Evolutionary conservation across 495 filamentous ascomycete species (phyloP), one percentile per base, ranked within the genome.

Genomic region (Annulohypoxylon nitens): DNA sequence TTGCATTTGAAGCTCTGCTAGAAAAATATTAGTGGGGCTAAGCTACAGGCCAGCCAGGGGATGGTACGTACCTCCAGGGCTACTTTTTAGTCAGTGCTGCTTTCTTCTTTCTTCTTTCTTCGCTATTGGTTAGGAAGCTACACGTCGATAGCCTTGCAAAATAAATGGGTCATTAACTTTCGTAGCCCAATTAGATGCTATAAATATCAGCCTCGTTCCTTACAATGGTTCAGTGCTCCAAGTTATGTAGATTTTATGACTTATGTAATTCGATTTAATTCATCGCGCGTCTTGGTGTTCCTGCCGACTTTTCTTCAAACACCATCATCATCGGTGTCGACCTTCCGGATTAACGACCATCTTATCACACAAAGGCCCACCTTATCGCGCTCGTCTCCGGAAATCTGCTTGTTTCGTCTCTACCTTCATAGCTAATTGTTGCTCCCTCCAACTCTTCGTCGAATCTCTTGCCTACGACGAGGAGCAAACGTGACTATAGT

Each of bases 11-110:
- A 71, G 60, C 67, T 71, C 69, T 54, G 60, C 41, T 50, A 75
- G 74, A 82, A 84, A 83, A 83, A 82, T 79, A 74, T 78, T 64
- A 75, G 68, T 58, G 70, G 63, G 63, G 70, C 69, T 14, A 48
- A 63, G 61, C 65, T 67, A 6, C 18, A 50, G 59, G 39, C 43
- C 54, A 33, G 26, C 39, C 18, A 51, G 64, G 30, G 50, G 62
- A 37, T 26, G 45, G 41, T 23, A 63, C 60, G 58, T 41, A 30
- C n/a, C 61, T 41, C 33, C 5, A 30, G 23, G 10, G 25, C 8
- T 53, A 23, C 0, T 23, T 23, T 23, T 23, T 23, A 23, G 20
- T 23, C 20, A 53, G 8, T 26, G 8, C 7, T 4, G 37, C 16
- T 36, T 58, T 12, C 34, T 36, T 36, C 34, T 23, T 23, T 36